Evolutionary conservation across 192 early-diverging fungal species (phyloP).

Genomic region (Lobosporangium transversale): DNA sequence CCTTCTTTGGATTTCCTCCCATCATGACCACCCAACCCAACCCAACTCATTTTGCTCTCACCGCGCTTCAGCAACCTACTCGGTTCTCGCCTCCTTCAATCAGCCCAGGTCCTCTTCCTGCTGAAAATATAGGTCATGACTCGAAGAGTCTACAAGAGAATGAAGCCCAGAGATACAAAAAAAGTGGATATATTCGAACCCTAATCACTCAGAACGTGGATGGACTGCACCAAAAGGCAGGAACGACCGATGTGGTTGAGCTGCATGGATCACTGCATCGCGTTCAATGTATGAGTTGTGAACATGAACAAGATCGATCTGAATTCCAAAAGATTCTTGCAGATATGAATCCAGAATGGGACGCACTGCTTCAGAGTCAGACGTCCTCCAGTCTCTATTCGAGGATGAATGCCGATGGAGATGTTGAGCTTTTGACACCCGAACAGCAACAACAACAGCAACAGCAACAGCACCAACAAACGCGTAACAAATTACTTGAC

Average conservation of each 20-base stretch:
- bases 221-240: slow-evolving; percentile 74
- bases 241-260: slow-evolving; percentile 72
- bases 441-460: slow-evolving; percentile 23
- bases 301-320: slow-evolving; percentile 59
- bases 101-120: too few species aligned
- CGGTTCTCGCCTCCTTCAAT: neutral
- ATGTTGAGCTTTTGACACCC: slow-evolving; percentile 21
- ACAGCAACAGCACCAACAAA: slow-evolving; percentile 7
- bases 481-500: slow-evolving; percentile 2
- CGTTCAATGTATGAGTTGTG: slow-evolving; percentile 81
- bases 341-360: slow-evolving; percentile 76
- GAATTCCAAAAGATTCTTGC: slow-evolving; percentile 74
- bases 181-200: slow-evolving; percentile 48
- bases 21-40: slow-evolving; percentile 80
- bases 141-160: too few species aligned
- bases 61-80: slow-evolving; percentile 57
- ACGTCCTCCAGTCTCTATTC: slow-evolving; percentile 55
- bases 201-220: slow-evolving; percentile 97
- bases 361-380: slow-evolving; percentile 54
- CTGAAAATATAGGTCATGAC: too few species aligned
- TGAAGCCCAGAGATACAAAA: neutral
- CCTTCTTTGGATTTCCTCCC: slow-evolving; percentile 82
- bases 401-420: slow-evolving; percentile 59
- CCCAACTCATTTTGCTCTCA: slow-evolving; percentile 70
- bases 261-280: slow-evolving; percentile 84